phyloP scores from a whole-genome alignment of 2,329 filamentous ascomycete genomes.

The Stemphylium beticola region DNA sequence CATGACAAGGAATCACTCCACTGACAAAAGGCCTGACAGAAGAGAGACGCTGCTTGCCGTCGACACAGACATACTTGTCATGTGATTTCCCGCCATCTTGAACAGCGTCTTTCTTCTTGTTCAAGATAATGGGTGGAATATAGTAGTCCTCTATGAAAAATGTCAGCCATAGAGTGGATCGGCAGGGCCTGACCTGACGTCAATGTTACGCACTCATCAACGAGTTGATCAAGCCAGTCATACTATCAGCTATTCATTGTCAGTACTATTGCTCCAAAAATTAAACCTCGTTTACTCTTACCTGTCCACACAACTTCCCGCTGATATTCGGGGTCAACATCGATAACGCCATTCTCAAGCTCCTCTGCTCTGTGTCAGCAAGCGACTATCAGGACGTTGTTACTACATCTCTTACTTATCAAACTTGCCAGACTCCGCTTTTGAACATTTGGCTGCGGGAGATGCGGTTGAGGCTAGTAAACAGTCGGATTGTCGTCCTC shows the following conservation, averaged over 20 bases:
- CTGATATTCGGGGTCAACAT: conserved; percentile 56
- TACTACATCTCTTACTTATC: conserved; percentile 30
- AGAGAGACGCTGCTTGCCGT: conserved; percentile 56
- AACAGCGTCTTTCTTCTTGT: conserved; percentile 33
- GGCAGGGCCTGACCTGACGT: not conserved
- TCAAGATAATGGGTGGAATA: conserved; percentile 58
- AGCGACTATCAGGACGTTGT: not conserved
- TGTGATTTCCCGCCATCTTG: conserved; percentile 20
- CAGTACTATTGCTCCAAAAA: not conserved
- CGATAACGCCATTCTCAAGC: conserved; percentile 35
- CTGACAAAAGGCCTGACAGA: conserved; percentile 54
- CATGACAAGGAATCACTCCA: conserved; percentile 54
- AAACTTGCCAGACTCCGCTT: conserved; percentile 31
- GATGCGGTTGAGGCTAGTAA: conserved; percentile 34
- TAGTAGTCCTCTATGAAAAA: conserved; percentile 46
- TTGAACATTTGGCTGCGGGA: conserved; percentile 24
- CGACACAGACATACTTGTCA: conserved; percentile 21
- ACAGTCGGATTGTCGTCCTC: conserved; percentile 5
- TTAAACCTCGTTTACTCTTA: conserved; percentile 7
- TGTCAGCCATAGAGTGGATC: not conserved
- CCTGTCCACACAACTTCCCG: conserved; percentile 55
- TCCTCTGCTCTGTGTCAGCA: conserved; percentile 22
- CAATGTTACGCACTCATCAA: conserved; percentile 36
- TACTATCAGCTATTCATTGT: conserved; percentile 32
- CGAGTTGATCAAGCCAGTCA: conserved; percentile 45